Percentiles rank a stretch among this genome's conserved stretches.
Conservation (phyloP, 1,139 yeast species). For the Spencermartinsiella ligniputridi region DNA sequence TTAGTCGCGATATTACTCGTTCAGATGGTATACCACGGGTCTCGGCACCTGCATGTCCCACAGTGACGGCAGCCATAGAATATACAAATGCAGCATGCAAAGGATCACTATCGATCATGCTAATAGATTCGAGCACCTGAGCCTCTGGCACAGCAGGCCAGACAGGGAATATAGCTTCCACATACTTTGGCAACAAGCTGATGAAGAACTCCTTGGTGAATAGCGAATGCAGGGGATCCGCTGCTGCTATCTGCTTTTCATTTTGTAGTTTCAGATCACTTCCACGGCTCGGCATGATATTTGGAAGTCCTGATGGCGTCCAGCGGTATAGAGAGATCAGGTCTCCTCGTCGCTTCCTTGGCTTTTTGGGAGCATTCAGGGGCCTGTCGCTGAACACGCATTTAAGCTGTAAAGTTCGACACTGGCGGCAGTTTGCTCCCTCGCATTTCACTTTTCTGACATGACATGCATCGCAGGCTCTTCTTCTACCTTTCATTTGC, state of each 20-base stretch:
- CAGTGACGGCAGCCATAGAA: slow-evolving; percentile 17
- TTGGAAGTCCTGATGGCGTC: neutral
- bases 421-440: slow-evolving; percentile 18
- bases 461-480: slow-evolving; percentile 21
- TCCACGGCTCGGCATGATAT: neutral
- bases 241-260: neutral
- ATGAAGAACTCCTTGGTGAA: slow-evolving; percentile 12
- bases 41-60: slow-evolving; percentile 14
- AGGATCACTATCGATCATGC: slow-evolving; percentile 4
- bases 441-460: slow-evolving; percentile 18
- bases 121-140: slow-evolving; percentile 14
- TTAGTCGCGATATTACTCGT: slow-evolving; percentile 7
- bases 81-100: slow-evolving; percentile 16
- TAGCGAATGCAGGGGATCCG: neutral
- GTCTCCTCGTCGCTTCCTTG: slow-evolving; percentile 16
- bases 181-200: slow-evolving; percentile 11
- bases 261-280: too few relatives aligned
- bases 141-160: slow-evolving; percentile 17
- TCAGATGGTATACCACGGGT: slow-evolving; percentile 2
- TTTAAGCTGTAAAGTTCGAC: slow-evolving; percentile 11
- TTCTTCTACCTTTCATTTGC: slow-evolving; percentile 2
- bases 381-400: slow-evolving; percentile 16
- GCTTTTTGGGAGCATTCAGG: slow-evolving; percentile 5
- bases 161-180: slow-evolving; percentile 16
- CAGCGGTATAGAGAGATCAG: slow-evolving; percentile 13